phyloP scores from a whole-genome alignment of 2,329 filamentous ascomycete genomes.

The Trichoderma guizhouense region DNA sequence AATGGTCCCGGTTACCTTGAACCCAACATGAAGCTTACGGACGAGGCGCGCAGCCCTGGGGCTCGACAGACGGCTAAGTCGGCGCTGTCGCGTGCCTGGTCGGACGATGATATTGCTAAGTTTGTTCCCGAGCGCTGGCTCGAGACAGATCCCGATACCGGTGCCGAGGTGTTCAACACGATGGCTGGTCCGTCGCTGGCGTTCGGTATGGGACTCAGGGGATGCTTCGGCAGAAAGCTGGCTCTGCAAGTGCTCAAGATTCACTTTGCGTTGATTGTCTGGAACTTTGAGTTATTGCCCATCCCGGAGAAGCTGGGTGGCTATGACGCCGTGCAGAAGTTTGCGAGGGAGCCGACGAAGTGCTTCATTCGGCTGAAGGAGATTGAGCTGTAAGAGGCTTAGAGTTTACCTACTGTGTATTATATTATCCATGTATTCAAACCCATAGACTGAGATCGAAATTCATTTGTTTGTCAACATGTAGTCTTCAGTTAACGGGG shows the following conservation, averaged over 20 bases:
- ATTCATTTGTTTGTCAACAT: neutral
- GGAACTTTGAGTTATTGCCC: conserved; percentile 34
- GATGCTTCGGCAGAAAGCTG: conserved; percentile 38
- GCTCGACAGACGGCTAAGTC: neutral
- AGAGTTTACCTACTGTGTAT: too few relatives aligned
- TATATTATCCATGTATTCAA: neutral
- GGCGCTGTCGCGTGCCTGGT: conserved; percentile 25
- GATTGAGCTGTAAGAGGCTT: neutral
- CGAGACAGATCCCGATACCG: conserved; percentile 5
- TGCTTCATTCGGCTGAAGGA: conserved; percentile 2
- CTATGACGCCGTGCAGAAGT: conserved; percentile 8
- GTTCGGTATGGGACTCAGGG: conserved; percentile 36
- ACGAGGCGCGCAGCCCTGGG: conserved; percentile 28
- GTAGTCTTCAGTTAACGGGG: neutral
- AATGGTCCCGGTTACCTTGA: conserved; percentile 26
- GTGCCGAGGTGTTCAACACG: conserved; percentile 27
- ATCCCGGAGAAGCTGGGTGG: conserved; percentile 4
- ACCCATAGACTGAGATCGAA: neutral
- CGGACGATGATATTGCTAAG: conserved; percentile 25
- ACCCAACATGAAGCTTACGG: conserved; percentile 23
- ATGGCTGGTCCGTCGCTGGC: conserved; percentile 34
- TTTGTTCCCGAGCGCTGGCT: conserved; percentile 41
- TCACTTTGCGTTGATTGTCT: conserved; percentile 34
- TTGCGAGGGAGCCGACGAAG: conserved; percentile 9
- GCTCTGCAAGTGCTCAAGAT: conserved; percentile 36